Evolutionary conservation across 108 stramenopile species (phyloP).

Genomic region (Schizochytrium sp.): DNA sequence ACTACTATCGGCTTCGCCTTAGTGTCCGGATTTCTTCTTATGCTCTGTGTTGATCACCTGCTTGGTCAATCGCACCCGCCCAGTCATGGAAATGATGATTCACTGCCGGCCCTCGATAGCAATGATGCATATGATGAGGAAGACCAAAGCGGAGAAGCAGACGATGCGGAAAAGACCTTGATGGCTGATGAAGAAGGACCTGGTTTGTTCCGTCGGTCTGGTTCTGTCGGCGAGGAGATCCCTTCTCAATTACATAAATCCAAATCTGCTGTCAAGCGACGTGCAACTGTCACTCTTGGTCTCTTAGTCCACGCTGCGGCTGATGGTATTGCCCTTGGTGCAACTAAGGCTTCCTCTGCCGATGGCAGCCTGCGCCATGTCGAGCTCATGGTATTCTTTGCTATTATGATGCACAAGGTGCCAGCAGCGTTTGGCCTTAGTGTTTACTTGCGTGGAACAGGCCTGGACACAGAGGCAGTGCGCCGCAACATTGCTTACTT

Average conservation of each 20-base stretch:
- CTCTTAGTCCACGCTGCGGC: constrained; percentile 38
- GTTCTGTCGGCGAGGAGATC: neutral
- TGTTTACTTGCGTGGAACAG: constrained; percentile 11
- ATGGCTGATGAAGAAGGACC: neutral
- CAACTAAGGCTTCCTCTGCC: neutral
- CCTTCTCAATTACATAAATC: neutral
- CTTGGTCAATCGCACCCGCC: neutral
- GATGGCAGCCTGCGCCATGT: neutral
- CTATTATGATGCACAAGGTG: constrained; percentile 61
- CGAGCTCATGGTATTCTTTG: constrained; percentile 22
- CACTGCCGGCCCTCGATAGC: neutral
- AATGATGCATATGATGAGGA: neutral
- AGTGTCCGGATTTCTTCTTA: constrained; percentile 12
- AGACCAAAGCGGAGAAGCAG: neutral
- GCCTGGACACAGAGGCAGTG: neutral
- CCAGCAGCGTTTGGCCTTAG: constrained; percentile 46
- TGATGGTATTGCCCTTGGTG: constrained; percentile 46
- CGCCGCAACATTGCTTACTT: constrained; percentile 27
- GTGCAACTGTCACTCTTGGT: constrained; percentile 13
- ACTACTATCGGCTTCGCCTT: constrained; percentile 9
- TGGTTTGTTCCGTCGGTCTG: neutral
- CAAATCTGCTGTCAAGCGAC: neutral
- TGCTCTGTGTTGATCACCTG: constrained; percentile 31
- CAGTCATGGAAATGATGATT: neutral
- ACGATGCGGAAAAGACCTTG: neutral